These are phyloP conservation scores for Cucumis sativus DNA, from an alignment of 306 rosid genomes.

Conservation along the genomic window DNA sequence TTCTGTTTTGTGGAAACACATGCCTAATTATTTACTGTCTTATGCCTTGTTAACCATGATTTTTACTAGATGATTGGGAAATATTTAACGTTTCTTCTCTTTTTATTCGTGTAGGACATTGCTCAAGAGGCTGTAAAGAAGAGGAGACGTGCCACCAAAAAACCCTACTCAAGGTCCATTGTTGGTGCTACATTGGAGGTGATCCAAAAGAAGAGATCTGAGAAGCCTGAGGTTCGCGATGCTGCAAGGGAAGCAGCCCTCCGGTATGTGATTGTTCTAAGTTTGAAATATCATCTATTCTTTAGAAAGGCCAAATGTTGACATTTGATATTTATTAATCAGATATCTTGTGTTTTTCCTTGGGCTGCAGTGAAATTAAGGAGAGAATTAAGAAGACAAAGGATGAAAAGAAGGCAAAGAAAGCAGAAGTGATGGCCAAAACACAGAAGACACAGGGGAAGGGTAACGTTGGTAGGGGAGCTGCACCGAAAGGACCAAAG, in stretches of 20 bases:
- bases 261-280: constrained; percentile 14
- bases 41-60: neutral
- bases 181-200: constrained; percentile 49
- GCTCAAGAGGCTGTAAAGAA: constrained; percentile 52
- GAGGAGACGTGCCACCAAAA: constrained; percentile 35
- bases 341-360: neutral
- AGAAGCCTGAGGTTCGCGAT: constrained; percentile 39
- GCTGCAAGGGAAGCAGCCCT: constrained; percentile 50
- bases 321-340: neutral
- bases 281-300: neutral
- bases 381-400: constrained; percentile 60
- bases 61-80: neutral
- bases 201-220: constrained; percentile 34
- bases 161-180: constrained; percentile 43
- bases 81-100: neutral
- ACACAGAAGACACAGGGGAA: constrained; percentile 36
- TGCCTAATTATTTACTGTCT: neutral
- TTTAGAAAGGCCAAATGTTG: neutral
- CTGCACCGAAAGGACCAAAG: constrained; percentile 42
- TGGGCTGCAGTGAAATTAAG: constrained; percentile 40
- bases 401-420: constrained; percentile 63
- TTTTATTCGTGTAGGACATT: constrained; percentile 20
- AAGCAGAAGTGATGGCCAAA: constrained; percentile 43
- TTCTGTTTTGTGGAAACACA: neutral
- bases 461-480: constrained; percentile 29